phyloP scores from a whole-genome alignment of 306 rosid species.

The Canavalia gladiata region DNA sequence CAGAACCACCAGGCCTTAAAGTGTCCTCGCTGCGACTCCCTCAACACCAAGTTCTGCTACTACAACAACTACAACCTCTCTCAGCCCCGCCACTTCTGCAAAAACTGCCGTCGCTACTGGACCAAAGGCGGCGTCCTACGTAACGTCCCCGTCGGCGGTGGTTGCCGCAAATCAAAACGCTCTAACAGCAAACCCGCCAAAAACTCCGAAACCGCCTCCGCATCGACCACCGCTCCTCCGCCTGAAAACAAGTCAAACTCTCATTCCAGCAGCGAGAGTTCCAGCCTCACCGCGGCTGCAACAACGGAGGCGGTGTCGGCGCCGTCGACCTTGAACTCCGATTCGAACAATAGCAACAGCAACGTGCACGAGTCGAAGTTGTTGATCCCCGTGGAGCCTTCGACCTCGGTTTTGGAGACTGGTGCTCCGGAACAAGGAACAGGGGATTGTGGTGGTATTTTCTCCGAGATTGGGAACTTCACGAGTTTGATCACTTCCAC shows the following conservation, averaged over 20 bases:
- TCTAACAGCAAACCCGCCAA: conserved; percentile 57
- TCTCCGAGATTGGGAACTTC: conserved; percentile 84
- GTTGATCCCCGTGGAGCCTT: conserved; percentile 19
- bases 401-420: conserved; percentile 50
- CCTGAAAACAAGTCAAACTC: conserved; percentile 69
- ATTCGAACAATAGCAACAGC: conserved; percentile 42
- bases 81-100: conserved; percentile 98
- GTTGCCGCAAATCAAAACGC: conserved; percentile 92
- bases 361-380: conserved; percentile 55
- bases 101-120: conserved; percentile 98
- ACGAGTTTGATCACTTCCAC: conserved; percentile 71
- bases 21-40: conserved; percentile 93
- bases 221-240: conserved; percentile 31
- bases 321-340: conserved; percentile 57
- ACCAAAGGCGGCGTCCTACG: conserved; percentile 99
- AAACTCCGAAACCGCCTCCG: conserved; percentile 1
- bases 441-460: conserved; percentile 67
- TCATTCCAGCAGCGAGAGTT: conserved; percentile 90
- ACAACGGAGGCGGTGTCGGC: conserved; percentile 63
- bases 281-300: conserved; percentile 76
- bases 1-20: conserved; percentile 71
- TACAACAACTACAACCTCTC: conserved; percentile 97
- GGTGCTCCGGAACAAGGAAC: conserved; percentile 50
- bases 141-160: conserved; percentile 98
- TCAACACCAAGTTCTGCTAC: conserved; percentile 96